phyloP scores from a whole-genome alignment of 148 eudicot genomes.

The Limonium bicolor region DNA sequence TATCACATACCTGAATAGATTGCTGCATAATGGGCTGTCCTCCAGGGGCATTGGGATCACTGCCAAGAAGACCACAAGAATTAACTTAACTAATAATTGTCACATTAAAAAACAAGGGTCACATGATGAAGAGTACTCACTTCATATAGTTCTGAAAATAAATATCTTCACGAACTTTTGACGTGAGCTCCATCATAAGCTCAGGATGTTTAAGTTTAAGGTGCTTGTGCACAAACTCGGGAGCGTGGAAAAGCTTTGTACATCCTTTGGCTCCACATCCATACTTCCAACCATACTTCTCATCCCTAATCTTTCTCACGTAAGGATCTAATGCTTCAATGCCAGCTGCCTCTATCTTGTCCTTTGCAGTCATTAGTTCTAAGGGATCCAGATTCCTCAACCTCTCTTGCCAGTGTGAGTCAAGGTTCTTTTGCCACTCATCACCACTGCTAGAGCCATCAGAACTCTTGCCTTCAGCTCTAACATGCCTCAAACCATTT shows the following conservation, averaged over 20 bases:
- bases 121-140: constrained; percentile 24
- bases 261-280: constrained; percentile 99
- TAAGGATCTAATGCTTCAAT: constrained; percentile 80
- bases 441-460: constrained; percentile 25
- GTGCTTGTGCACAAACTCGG: constrained; percentile 97
- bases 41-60: constrained; percentile 95
- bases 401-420: constrained; percentile 80
- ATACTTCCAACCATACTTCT: constrained; percentile 99
- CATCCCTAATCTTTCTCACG: constrained; percentile 95
- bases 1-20: constrained; percentile 68
- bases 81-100: constrained; percentile 3
- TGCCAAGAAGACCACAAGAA: constrained; percentile 12
- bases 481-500: constrained; percentile 81
- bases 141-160: constrained; percentile 95
- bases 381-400: constrained; percentile 66
- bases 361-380: constrained; percentile 90
- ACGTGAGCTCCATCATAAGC: constrained; percentile 56
- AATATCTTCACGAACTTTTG: constrained; percentile 93
- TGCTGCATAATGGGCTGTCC: constrained; percentile 91
- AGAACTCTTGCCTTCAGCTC: constrained; percentile 57
- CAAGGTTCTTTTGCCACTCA: constrained; percentile 94
- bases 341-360: constrained; percentile 90
- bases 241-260: constrained; percentile 96
- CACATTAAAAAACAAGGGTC: too few relatives aligned
- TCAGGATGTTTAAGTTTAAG: constrained; percentile 89